phyloP scores from a whole-genome alignment of 257 asterid genomes.

The Plantago ovata region DNA sequence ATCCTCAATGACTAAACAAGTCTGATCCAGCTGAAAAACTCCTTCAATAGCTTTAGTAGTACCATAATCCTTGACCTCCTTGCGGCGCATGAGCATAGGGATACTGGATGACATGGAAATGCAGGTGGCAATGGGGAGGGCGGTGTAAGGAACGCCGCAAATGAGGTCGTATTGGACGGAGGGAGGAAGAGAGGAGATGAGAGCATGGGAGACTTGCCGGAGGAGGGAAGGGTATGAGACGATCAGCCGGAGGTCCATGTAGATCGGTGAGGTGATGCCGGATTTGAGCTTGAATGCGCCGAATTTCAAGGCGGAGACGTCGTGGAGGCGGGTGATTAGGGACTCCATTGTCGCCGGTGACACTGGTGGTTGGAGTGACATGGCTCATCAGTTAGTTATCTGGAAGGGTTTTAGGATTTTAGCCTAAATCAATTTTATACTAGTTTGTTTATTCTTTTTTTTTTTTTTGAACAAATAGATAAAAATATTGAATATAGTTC shows the following conservation, averaged over 20 bases:
- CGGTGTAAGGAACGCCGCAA: constrained; percentile 96
- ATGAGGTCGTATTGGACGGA: constrained; percentile 60
- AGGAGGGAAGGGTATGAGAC: constrained; percentile 86
- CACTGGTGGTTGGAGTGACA: constrained; percentile 2
- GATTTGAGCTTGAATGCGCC: constrained; percentile 95
- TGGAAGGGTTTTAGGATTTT: too few species aligned
- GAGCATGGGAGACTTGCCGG: constrained; percentile 64
- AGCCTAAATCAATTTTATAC: too few species aligned
- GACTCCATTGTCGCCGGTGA: constrained; percentile 57
- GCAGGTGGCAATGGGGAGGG: constrained; percentile 93
- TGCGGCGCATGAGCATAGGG: constrained; percentile 94
- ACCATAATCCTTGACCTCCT: constrained; percentile 96
- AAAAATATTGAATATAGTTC: too few species aligned
- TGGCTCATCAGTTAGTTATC: too few species aligned
- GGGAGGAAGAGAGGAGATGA: constrained; percentile 51
- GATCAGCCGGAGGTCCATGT: constrained; percentile 93
- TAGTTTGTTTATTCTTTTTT: too few species aligned
- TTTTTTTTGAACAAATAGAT: too few species aligned
- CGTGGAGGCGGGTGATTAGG: constrained; percentile 74
- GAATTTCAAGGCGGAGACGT: constrained; percentile 88
- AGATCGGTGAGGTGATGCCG: constrained; percentile 89
- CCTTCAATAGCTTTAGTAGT: constrained; percentile 89
- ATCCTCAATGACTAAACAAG: constrained; percentile 81
- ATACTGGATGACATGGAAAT: constrained; percentile 46
- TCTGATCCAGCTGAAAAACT: constrained; percentile 42